Conservation (phyloP, 106 monocot genomes). For the Ottelia alismoides region DNA sequence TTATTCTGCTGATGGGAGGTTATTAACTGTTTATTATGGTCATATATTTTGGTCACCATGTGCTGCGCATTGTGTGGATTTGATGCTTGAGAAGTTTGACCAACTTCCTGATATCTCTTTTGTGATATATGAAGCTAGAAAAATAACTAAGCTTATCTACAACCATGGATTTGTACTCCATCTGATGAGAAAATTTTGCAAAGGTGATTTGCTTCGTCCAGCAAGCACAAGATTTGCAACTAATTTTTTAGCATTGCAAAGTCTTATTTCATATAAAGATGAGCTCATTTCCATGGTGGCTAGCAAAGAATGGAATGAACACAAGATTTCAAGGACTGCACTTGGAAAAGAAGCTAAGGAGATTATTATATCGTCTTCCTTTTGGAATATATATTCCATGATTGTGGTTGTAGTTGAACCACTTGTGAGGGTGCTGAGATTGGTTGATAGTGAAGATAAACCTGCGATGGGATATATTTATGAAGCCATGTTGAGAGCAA, state of each 20-base stretch:
- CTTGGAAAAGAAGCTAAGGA: background rate
- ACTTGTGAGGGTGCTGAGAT: background rate
- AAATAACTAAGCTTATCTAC: too few relatives aligned
- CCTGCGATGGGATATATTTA: background rate
- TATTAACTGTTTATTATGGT: too few relatives aligned
- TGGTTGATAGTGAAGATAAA: background rate
- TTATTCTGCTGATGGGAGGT: too few relatives aligned
- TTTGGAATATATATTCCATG: constrained; percentile 1
- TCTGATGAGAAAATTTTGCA: too few relatives aligned
- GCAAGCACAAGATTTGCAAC: too few relatives aligned
- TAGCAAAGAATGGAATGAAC: background rate
- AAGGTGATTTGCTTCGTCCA: too few relatives aligned
- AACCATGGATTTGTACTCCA: too few relatives aligned
- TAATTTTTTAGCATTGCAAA: constrained; percentile 1
- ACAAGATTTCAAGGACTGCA: background rate
- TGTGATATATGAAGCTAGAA: too few relatives aligned
- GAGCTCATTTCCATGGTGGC: background rate
- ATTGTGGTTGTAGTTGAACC: background rate
- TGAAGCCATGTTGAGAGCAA: background rate
- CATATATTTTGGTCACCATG: too few relatives aligned
- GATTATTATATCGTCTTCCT: background rate
- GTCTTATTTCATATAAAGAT: background rate
- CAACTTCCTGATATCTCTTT: too few relatives aligned
- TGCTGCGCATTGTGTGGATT: too few relatives aligned
- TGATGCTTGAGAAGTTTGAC: too few relatives aligned